Percentiles rank a stretch among this genome's conserved stretches.
Evolutionary conservation across 768 basidiomycete species (phyloP).

Genomic region (Neoboletus magnificus): DNA sequence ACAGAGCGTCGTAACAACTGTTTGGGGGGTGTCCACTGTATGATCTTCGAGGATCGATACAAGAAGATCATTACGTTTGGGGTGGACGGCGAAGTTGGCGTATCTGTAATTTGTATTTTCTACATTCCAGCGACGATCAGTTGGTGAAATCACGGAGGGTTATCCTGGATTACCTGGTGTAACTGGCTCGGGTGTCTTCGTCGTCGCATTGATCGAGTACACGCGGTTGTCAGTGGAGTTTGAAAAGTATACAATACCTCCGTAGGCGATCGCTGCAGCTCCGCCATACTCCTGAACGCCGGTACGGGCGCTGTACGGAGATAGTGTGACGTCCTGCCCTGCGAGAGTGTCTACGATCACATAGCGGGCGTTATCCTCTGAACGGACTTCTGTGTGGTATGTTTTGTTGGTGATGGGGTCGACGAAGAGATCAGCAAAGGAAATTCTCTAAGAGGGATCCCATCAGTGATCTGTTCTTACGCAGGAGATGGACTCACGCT

Average conservation of each 20-base stretch:
- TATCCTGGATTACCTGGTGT: slow-evolving; percentile 50
- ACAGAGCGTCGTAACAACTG: slow-evolving; percentile 50
- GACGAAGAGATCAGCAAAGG: slow-evolving; percentile 45
- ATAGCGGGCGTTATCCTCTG: slow-evolving; percentile 51
- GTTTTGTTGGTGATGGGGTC: slow-evolving; percentile 45
- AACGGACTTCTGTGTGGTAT: slow-evolving; percentile 60
- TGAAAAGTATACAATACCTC: slow-evolving; percentile 56
- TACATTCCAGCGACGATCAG: slow-evolving; percentile 7
- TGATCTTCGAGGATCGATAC: slow-evolving; percentile 72
- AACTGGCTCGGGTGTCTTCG: slow-evolving; percentile 42
- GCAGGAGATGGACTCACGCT: slow-evolving; percentile 32
- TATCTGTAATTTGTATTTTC: slow-evolving; percentile 44
- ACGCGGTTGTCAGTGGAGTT: slow-evolving; percentile 51
- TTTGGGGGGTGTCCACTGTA: slow-evolving; percentile 39
- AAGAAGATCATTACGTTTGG: slow-evolving; percentile 52
- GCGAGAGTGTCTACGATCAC: slow-evolving; percentile 54
- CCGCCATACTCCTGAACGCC: slow-evolving; percentile 75
- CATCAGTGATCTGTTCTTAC: background rate
- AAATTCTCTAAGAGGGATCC: slow-evolving; percentile 25
- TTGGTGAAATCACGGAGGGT: background rate
- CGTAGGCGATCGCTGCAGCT: slow-evolving; percentile 50
- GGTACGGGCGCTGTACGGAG: slow-evolving; percentile 53
- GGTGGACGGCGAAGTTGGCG: slow-evolving; percentile 61
- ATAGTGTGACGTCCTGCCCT: slow-evolving; percentile 48
- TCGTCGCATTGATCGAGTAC: slow-evolving; percentile 36